Evolutionary conservation across 352 stramenopile genomes (phyloP), one percentile per base, ranked within the genome.

Genomic region (Phytophthora macrochlamydospora): DNA sequence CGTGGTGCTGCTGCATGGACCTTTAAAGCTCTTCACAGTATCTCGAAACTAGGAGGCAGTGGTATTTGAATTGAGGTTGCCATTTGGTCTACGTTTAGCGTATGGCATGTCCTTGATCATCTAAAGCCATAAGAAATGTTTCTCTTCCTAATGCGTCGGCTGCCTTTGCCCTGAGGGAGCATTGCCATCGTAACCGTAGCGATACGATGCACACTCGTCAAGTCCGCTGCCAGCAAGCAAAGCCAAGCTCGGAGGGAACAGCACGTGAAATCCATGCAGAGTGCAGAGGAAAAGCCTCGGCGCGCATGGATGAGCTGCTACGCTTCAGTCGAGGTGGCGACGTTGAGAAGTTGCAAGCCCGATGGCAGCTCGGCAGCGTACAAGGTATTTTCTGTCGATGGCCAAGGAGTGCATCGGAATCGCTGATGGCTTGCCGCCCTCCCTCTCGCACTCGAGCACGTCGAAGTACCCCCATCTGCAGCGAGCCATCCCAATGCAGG

Each of bases 381-480:
- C 9, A 6, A 11, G 9, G 50, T 18, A 56, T 56, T 56, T 56
- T 46, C 50, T 45, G 50, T 46, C 33, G 50, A 29, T 9, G 50
- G 14, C 18, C 42, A 48, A 33, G 7, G 5, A 13, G 6, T 31
- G 7, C n/a, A 33, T 51, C 18, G 35, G 4, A 13, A 38, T 30
- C 56, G n/a, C 46, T 9, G 13, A 33, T 18, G 37, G 29, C 52
- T 51, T 38, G n/a, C 50, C 33, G 33, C 32, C 14, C 45, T 48
- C 43, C 38, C 52, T 59, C 29, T 59, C 7, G 31, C 24, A 40
- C 38, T 52, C 40, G 8, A 37, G 40, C 49, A 40, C 54, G 51
- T 45, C 44, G 40, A 35, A 44, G 33, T 33, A 67, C 32, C 53
- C 38, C 54, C 54, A 64, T 64, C 57, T 64, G 56, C 13, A 40